These are phyloP conservation scores for Erythrophleum fordii DNA, from an alignment of 306 rosid genomes.

Conservation along the genomic window DNA sequence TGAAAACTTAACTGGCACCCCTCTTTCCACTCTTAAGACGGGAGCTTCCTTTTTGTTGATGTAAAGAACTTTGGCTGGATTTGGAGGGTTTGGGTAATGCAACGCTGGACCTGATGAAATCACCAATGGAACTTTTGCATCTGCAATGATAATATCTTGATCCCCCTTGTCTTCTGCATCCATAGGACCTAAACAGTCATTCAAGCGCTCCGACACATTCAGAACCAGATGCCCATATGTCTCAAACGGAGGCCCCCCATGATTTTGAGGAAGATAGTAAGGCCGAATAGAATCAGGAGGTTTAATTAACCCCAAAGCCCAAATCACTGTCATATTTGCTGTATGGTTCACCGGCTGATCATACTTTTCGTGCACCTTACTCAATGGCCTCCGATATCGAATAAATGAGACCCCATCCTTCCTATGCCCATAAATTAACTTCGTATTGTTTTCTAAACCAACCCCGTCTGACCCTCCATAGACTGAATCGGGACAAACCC, in stretches of 20 bases:
- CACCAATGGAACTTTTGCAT: conserved; percentile 71
- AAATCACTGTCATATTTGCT: conserved; percentile 69
- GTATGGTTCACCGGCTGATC: conserved; percentile 66
- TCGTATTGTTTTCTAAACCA: conserved; percentile 59
- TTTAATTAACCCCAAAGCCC: conserved; percentile 79
- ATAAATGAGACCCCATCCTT: conserved; percentile 76
- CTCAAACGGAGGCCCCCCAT: conserved; percentile 54
- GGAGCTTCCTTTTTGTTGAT: conserved; percentile 94
- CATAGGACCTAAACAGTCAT: conserved; percentile 86
- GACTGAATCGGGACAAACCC: conserved; percentile 87
- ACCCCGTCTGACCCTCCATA: conserved; percentile 51
- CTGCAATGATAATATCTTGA: conserved; percentile 76
- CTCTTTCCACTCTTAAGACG: conserved; percentile 85
- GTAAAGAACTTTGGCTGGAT: conserved; percentile 76
- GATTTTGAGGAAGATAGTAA: conserved; percentile 88
- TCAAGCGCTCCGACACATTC: conserved; percentile 64
- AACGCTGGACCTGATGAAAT: conserved; percentile 64
- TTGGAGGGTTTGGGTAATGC: conserved; percentile 86
- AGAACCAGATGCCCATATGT: conserved; percentile 65
- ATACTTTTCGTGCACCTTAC: conserved; percentile 54
- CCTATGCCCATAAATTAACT: conserved; percentile 74
- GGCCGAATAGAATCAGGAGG: conserved; percentile 78
- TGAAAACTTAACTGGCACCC: conserved; percentile 82
- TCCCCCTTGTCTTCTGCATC: conserved; percentile 87
- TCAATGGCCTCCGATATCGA: conserved; percentile 72